Percentiles rank a stretch among this genome's conserved stretches.
These are phyloP conservation scores for Hypoxylon sp. DNA, from an alignment of 2,329 filamentous ascomycete species.

Conservation along the genomic window DNA sequence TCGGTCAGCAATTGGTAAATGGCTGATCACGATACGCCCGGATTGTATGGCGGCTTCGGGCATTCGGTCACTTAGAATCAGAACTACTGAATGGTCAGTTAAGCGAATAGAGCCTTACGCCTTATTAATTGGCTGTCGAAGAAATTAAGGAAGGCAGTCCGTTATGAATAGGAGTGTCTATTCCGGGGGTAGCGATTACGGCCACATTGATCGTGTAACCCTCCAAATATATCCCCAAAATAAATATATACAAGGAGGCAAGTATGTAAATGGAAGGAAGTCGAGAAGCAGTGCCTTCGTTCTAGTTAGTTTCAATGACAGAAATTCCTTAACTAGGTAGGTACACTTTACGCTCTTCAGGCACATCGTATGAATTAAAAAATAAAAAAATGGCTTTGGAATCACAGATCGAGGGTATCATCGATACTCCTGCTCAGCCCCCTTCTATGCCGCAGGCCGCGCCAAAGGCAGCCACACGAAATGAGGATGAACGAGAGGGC, in stretches of 20 bases:
- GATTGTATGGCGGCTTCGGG: background rate
- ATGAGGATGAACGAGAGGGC: background rate
- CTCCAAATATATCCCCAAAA: background rate
- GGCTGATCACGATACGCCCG: background rate
- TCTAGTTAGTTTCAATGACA: background rate
- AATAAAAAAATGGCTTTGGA: constrained; percentile 11
- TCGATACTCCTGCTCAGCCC: background rate
- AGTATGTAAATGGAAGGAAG: background rate
- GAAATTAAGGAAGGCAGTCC: background rate
- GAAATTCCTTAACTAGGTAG: background rate
- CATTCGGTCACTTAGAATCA: background rate
- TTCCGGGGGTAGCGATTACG: background rate
- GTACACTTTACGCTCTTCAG: background rate
- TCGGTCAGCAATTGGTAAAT: background rate
- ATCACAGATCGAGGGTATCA: constrained; percentile 8
- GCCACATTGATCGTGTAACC: background rate
- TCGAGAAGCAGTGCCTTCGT: background rate
- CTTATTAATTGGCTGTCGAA: background rate
- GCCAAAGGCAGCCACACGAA: background rate
- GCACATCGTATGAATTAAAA: background rate
- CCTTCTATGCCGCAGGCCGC: background rate
- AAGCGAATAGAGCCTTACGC: background rate
- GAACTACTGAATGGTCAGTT: background rate
- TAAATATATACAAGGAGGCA: background rate
- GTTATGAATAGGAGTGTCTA: background rate